Percentiles rank a stretch among this genome's conserved stretches.
Conservation (phyloP, 2,329 filamentous ascomycete species). For the Lasiodiplodia sp. region DNA sequence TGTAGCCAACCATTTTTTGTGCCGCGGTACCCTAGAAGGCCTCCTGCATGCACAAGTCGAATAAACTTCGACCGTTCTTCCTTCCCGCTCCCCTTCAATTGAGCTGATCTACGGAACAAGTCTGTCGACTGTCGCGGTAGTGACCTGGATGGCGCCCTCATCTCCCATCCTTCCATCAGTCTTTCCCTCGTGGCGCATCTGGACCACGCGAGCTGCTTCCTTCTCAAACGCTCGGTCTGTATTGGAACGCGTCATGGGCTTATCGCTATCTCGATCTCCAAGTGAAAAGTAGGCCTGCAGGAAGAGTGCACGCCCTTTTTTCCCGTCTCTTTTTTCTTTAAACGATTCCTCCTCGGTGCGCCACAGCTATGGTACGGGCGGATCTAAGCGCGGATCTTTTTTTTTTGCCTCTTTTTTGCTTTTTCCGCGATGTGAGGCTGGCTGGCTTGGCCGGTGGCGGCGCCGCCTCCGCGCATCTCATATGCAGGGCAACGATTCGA, state of each 20-base stretch:
- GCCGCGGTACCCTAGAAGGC: neutral
- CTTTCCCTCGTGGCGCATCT: neutral
- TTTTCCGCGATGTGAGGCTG: neutral
- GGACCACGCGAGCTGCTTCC: neutral
- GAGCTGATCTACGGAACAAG: neutral
- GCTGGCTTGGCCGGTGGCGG: neutral
- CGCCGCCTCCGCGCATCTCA: neutral
- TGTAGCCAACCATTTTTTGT: neutral
- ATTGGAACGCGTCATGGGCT: slow-evolving; percentile 1
- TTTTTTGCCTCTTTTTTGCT: slow-evolving; percentile 1
- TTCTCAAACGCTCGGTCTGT: neutral
- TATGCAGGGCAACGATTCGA: slow-evolving; percentile 1
- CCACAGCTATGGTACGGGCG: neutral
- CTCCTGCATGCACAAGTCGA: neutral
- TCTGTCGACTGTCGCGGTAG: neutral
- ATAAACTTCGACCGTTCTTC: neutral
- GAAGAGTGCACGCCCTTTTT: neutral
- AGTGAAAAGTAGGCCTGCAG: neutral
- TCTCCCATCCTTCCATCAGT: neutral
- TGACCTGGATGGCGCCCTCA: neutral
- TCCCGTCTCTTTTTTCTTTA: neutral
- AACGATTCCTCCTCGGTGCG: neutral
- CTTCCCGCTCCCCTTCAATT: neutral
- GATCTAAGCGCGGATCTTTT: neutral
- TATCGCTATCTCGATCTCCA: neutral